phyloP scores from a whole-genome alignment of 331 rosid genomes.

The Dryas integrifolia region DNA sequence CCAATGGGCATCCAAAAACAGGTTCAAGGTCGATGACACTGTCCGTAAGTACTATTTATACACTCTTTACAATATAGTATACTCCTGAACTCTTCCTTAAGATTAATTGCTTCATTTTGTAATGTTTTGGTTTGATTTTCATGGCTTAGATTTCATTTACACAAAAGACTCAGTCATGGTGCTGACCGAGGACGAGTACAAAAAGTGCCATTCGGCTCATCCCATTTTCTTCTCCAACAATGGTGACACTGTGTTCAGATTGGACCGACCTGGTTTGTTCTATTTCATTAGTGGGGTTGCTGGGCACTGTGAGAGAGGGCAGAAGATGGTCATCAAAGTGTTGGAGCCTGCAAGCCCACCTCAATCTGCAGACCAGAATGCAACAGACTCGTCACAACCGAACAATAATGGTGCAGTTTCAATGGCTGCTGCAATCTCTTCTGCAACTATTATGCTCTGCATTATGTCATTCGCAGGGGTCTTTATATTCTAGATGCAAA shows the following conservation, averaged over 20 bases:
- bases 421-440: conserved; percentile 11
- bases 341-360: conserved; percentile 48
- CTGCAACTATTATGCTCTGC: conserved; percentile 22
- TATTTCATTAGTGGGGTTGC: conserved; percentile 83
- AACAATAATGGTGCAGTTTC: conserved; percentile 24
- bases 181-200: conserved; percentile 72
- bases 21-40: conserved; percentile 63
- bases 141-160: conserved; percentile 53
- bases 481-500: conserved; percentile 30
- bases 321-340: conserved; percentile 68
- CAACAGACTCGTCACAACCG: conserved; percentile 3
- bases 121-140: background rate
- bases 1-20: conserved; percentile 72
- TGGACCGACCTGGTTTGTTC: conserved; percentile 64
- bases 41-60: conserved; percentile 50
- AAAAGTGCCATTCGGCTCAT: conserved; percentile 48
- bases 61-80: background rate
- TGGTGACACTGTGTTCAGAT: conserved; percentile 43
- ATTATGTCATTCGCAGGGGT: conserved; percentile 23
- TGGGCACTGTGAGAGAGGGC: conserved; percentile 77
- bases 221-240: conserved; percentile 68
- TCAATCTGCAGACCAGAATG: conserved; percentile 18
- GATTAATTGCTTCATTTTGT: background rate
- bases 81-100: too few species aligned
- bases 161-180: conserved; percentile 65